These are phyloP conservation scores for Chalciporus chontae DNA, from an alignment of 768 basidiomycete species.

Conservation along the genomic window DNA sequence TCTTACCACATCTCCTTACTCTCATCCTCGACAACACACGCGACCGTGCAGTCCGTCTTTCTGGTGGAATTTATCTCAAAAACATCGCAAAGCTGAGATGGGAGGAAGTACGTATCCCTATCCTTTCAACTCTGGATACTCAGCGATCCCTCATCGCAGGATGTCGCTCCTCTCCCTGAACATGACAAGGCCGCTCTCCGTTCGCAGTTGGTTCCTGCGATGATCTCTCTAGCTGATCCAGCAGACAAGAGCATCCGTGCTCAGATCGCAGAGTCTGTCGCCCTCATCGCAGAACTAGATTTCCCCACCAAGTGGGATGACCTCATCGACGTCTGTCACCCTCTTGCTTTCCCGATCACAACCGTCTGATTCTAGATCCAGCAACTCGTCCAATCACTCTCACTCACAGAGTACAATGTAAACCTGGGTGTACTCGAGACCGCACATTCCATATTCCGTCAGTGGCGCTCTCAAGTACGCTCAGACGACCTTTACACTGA, in stretches of 20 bases:
- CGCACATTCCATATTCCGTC: constrained; percentile 92
- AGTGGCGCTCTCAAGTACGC: constrained; percentile 89
- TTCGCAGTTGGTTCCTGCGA: constrained; percentile 79
- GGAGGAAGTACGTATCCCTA: constrained; percentile 63
- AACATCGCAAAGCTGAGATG: constrained; percentile 85
- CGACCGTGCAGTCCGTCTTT: constrained; percentile 70
- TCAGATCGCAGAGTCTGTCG: constrained; percentile 91
- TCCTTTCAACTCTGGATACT: background rate
- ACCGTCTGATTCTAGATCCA: constrained; percentile 31
- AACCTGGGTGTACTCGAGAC: constrained; percentile 92
- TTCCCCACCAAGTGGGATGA: constrained; percentile 88
- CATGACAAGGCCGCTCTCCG: constrained; percentile 74
- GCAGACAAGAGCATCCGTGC: constrained; percentile 70
- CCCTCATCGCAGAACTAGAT: constrained; percentile 87
- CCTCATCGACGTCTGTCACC: constrained; percentile 77
- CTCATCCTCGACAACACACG: constrained; percentile 69
- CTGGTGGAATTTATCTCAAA: constrained; percentile 89
- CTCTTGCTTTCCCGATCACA: background rate
- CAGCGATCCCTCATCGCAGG: constrained; percentile 38
- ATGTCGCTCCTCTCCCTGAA: constrained; percentile 66
- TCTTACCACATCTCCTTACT: constrained; percentile 72
- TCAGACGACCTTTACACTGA: constrained; percentile 83
- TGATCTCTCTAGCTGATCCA: constrained; percentile 79
- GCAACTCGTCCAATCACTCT: constrained; percentile 88
- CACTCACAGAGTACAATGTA: constrained; percentile 72